Percentiles rank a stretch among this genome's conserved stretches.
Conservation (phyloP, 1,284 basidiomycete genomes). For the Tilletiopsis washingtonensis region DNA sequence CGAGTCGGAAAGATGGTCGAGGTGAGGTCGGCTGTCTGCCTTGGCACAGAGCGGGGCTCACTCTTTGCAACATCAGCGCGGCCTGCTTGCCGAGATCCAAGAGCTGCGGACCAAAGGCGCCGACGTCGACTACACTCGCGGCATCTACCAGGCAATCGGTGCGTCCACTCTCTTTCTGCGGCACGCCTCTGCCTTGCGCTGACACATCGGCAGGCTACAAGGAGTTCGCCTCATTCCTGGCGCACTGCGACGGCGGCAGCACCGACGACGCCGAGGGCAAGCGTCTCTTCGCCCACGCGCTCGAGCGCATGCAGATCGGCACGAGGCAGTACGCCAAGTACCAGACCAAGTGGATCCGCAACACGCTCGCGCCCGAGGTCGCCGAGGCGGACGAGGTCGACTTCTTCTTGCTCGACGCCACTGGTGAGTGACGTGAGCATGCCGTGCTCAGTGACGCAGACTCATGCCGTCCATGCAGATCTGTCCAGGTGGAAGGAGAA, state of each 20-base stretch:
- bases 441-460: background rate
- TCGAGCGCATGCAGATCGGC: slow-evolving; percentile 73
- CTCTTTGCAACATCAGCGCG: slow-evolving; percentile 54
- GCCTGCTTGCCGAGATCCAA: slow-evolving; percentile 73
- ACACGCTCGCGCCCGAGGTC: slow-evolving; percentile 75
- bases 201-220: slow-evolving; percentile 62
- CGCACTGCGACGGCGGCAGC: slow-evolving; percentile 40
- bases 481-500: slow-evolving; percentile 54
- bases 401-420: slow-evolving; percentile 63
- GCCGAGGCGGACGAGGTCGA: slow-evolving; percentile 34
- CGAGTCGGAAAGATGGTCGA: slow-evolving; percentile 85
- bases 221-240: slow-evolving; percentile 69
- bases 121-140: slow-evolving; percentile 56
- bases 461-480: slow-evolving; percentile 1
- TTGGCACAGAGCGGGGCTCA: background rate
- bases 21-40: slow-evolving; percentile 50
- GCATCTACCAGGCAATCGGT: slow-evolving; percentile 95
- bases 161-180: slow-evolving; percentile 13
- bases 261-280: slow-evolving; percentile 4
- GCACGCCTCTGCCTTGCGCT: background rate
- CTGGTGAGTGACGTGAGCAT: slow-evolving; percentile 52
- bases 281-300: slow-evolving; percentile 55
- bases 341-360: slow-evolving; percentile 85
- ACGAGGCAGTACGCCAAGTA: slow-evolving; percentile 87
- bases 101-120: slow-evolving; percentile 50